These are phyloP conservation scores for Citeromyces hawaiiensis DNA, from an alignment of 1,139 yeast genomes.

Conservation along the genomic window DNA sequence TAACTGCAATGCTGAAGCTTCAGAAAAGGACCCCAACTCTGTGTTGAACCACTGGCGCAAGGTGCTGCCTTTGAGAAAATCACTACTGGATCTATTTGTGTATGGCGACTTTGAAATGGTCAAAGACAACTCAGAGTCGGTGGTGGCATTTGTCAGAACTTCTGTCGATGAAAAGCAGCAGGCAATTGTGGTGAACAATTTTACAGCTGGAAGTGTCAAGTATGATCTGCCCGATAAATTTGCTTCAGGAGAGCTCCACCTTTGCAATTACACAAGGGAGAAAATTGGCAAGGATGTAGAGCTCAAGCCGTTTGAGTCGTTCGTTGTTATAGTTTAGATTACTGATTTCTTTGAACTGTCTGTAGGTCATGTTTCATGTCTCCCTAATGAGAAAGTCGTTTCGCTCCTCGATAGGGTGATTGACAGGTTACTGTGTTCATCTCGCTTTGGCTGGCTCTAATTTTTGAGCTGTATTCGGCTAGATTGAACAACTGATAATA, in stretches of 20 bases:
- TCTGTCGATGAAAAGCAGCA: slow-evolving; percentile 12
- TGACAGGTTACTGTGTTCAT: too few relatives aligned
- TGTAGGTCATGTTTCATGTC: too few relatives aligned
- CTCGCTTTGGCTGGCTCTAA: too few relatives aligned
- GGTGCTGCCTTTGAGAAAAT: slow-evolving; percentile 29
- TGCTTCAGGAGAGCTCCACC: not conserved
- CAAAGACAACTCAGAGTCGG: slow-evolving; percentile 23
- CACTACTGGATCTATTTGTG: slow-evolving; percentile 26
- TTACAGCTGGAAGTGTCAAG: slow-evolving; percentile 17
- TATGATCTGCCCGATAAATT: not conserved
- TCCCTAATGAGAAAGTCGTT: too few relatives aligned
- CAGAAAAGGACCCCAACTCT: slow-evolving; percentile 32
- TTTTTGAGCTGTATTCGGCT: too few relatives aligned
- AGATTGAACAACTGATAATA: too few relatives aligned
- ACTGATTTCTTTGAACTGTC: too few relatives aligned
- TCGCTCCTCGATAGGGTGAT: too few relatives aligned
- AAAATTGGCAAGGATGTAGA: not conserved
- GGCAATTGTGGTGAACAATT: slow-evolving; percentile 32
- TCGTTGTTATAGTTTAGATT: not conserved
- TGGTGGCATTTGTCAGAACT: slow-evolving; percentile 25
- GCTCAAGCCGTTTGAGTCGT: slow-evolving; percentile 1
- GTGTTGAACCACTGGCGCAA: slow-evolving; percentile 33
- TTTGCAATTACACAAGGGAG: not conserved
- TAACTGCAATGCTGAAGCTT: slow-evolving; percentile 33
- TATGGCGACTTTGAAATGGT: slow-evolving; percentile 33